Evolutionary conservation across 306 rosid species (phyloP), one percentile per base, ranked within the genome.

Genomic region (Argentina anserina): DNA sequence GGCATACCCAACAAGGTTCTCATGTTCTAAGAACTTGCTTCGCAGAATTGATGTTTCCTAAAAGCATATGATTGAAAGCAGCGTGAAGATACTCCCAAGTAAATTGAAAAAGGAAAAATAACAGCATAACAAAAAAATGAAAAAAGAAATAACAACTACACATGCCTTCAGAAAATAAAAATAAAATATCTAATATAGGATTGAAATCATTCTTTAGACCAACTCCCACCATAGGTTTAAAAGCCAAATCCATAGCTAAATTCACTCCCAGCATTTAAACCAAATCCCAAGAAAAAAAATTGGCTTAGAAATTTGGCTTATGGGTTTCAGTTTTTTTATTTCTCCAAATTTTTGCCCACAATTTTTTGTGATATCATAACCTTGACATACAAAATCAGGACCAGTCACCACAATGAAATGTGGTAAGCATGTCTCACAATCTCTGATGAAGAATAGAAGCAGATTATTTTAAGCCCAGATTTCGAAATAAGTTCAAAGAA

Each of bases 31-130:
- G 61, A 95, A 86, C 79, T 88, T 88, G 77, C 70, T 80, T 76
- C 92, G 86, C 71, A 91, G 75, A n/a, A 78, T 73, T 39, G 99
- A 95, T 10, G 93, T 83, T 76, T 87, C 99, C 99, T 95, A 85
- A 59, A 61, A 73, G 81, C n/a, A 83, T 60, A 78, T 21, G 69
- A 58, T 80, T 76, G 63, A 52, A 81, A 67, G 26, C 45, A 47
- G 23, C 66, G 61, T 80, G 61, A 74, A 64, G n/a, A 25, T 21
- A 53, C 75, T 65, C 70, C 46, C 46, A 58, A 71, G 9, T 17
- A 46, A 2, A 23, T 36, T 41, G n/a, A 15, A 33, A 21, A 29
- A 52, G 5, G 59, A 3, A 9, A 21, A 52, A n/a, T n/a, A n/a
- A n/a, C n/a, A n/a, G n/a, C 29, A 52, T 52, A 25, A 21, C 21